Percentiles rank a stretch among this genome's conserved stretches.
These are phyloP conservation scores for Neurospora discreta DNA, from an alignment of 495 filamentous ascomycete genomes.

Conservation along the genomic window DNA sequence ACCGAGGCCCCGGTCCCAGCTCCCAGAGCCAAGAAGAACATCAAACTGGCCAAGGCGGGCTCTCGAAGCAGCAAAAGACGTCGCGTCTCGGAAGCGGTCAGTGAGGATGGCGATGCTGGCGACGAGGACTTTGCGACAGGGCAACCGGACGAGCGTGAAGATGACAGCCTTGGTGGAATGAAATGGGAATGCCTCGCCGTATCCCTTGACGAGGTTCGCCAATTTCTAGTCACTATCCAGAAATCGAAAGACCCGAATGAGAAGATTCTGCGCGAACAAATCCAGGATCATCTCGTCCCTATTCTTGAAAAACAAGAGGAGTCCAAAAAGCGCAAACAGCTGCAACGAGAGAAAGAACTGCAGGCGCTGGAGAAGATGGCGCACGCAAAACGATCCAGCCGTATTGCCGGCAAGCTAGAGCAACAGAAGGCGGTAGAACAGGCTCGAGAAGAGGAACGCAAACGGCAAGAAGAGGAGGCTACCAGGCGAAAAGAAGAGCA, in stretches of 20 bases:
- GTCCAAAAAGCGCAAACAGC: conserved; percentile 53
- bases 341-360: conserved; percentile 67
- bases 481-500: conserved; percentile 60
- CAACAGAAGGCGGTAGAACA: conserved; percentile 65
- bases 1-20: conserved; percentile 53
- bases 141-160: conserved; percentile 33
- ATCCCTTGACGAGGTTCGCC: conserved; percentile 61
- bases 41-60: conserved; percentile 59
- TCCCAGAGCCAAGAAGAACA: conserved; percentile 63
- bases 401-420: conserved; percentile 70
- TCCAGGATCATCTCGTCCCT: conserved; percentile 68
- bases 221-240: conserved; percentile 57
- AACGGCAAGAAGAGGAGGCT: conserved; percentile 50
- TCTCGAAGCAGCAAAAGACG: conserved; percentile 62
- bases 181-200: conserved; percentile 90
- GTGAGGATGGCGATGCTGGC: conserved; percentile 44
- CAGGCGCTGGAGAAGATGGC: conserved; percentile 72
- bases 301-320: conserved; percentile 76
- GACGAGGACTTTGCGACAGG: conserved; percentile 26
- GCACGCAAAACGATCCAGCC: conserved; percentile 85
- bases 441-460: conserved; percentile 58
- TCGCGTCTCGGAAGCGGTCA: conserved; percentile 47
- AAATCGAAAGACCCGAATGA: conserved; percentile 74
- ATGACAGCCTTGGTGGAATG: conserved; percentile 55
- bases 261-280: conserved; percentile 55